phyloP scores from a whole-genome alignment of 2,329 filamentous ascomycete species.

The Claviceps sorghi region DNA sequence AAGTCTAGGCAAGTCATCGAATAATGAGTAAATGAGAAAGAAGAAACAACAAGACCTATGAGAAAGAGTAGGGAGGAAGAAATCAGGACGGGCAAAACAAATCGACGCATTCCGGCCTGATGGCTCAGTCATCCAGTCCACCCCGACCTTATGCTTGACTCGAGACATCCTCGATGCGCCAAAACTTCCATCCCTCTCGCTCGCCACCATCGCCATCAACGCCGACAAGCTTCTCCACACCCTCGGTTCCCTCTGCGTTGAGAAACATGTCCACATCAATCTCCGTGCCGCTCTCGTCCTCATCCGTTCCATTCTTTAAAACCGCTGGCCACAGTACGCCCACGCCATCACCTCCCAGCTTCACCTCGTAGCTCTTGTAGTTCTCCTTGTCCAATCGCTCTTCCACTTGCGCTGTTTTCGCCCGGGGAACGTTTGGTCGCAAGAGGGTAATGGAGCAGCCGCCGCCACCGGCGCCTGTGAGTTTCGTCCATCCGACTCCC shows the following conservation, averaged over 20 bases:
- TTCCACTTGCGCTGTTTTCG: conserved; percentile 49
- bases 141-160: background rate
- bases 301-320: conserved; percentile 67
- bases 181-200: conserved; percentile 75
- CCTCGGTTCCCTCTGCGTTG: conserved; percentile 67
- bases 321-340: conserved; percentile 90
- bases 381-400: conserved; percentile 52
- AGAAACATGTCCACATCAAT: conserved; percentile 79
- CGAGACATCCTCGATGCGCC: conserved; percentile 44
- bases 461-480: conserved; percentile 89
- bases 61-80: too few relatives aligned
- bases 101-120: too few relatives aligned
- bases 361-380: conserved; percentile 77
- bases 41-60: too few relatives aligned
- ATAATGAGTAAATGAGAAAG: too few relatives aligned
- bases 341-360: conserved; percentile 81
- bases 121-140: background rate
- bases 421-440: conserved; percentile 44
- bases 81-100: too few relatives aligned
- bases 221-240: conserved; percentile 76
- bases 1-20: too few relatives aligned
- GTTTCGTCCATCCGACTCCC: conserved; percentile 89
- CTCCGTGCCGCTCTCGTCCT: conserved; percentile 75
- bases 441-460: conserved; percentile 90
- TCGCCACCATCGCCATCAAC: conserved; percentile 55